These are phyloP conservation scores for Ogataea sp. DNA, from an alignment of 805 yeast genomes.

Conservation along the genomic window DNA sequence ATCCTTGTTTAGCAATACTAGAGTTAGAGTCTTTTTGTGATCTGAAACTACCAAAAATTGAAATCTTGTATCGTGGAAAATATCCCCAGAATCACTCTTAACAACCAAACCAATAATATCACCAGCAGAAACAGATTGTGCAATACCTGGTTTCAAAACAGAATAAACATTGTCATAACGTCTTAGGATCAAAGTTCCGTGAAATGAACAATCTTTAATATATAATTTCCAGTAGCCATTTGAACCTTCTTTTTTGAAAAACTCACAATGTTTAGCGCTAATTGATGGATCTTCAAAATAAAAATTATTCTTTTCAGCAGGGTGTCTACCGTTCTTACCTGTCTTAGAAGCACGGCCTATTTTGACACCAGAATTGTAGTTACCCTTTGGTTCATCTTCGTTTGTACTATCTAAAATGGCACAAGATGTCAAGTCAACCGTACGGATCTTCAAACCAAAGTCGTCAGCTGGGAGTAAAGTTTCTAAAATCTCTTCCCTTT, in stretches of 20 bases:
- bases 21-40: conserved; percentile 4
- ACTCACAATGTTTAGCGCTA: conserved; percentile 14
- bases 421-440: too few relatives aligned
- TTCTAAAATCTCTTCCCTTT: too few relatives aligned
- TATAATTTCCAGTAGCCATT: not conserved
- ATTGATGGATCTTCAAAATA: conserved; percentile 15
- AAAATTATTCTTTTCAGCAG: conserved; percentile 8
- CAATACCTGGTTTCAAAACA: not conserved
- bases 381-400: too few relatives aligned
- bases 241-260: conserved; percentile 6
- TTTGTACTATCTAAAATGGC: too few relatives aligned
- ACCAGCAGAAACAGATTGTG: conserved; percentile 7
- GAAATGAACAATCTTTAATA: conserved; percentile 1
- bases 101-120: conserved; percentile 15
- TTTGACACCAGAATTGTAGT: too few relatives aligned
- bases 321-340: too few relatives aligned
- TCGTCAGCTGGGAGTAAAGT: too few relatives aligned
- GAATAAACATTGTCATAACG: not conserved
- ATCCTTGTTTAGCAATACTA: conserved; percentile 10
- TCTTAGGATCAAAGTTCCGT: not conserved
- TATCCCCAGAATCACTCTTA: conserved; percentile 2
- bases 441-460: too few relatives aligned
- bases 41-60: conserved; percentile 15
- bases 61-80: conserved; percentile 15
- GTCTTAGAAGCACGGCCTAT: too few relatives aligned